Percentiles rank a stretch among this genome's conserved stretches.
Evolutionary conservation across 2,329 filamentous ascomycete species (phyloP).

Genomic region (Aspergillus terreus): DNA sequence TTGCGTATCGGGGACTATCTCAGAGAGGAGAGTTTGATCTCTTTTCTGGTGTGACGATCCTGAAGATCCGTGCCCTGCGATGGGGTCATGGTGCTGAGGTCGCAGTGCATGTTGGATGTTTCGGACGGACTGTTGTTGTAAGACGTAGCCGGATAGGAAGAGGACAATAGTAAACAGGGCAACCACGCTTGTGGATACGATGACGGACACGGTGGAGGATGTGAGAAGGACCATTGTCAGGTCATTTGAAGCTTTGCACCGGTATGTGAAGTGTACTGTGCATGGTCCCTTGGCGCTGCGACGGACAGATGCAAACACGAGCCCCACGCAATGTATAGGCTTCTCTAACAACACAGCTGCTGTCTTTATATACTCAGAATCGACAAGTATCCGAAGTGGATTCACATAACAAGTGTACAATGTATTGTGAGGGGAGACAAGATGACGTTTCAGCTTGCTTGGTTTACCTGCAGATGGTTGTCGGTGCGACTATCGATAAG

Average conservation of each 20-base stretch:
- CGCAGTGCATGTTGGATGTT: conserved; percentile 70
- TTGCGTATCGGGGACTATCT: conserved; percentile 4
- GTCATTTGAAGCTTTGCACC: conserved; percentile 2
- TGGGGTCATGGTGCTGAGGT: conserved; percentile 15
- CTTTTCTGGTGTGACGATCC: conserved; percentile 21
- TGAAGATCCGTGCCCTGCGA: conserved; percentile 8
- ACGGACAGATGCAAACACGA: background rate
- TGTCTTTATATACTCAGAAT: background rate
- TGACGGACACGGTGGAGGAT: conserved; percentile 42
- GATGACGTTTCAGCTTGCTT: conserved; percentile 1
- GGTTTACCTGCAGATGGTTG: conserved; percentile 22
- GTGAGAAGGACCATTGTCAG: conserved; percentile 44
- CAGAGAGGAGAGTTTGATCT: conserved; percentile 16
- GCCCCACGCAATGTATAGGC: background rate
- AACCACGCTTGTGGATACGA: conserved; percentile 51
- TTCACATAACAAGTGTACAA: background rate
- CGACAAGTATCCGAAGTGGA: too few species aligned
- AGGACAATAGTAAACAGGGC: conserved; percentile 74
- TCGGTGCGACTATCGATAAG: conserved; percentile 40
- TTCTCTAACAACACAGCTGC: background rate
- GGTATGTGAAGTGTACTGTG: conserved; percentile 6
- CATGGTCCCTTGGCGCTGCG: background rate
- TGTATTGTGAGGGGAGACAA: background rate
- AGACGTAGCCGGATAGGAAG: conserved; percentile 80
- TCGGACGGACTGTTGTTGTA: conserved; percentile 81